Percentiles rank a stretch among this genome's conserved stretches.
phyloP scores from a whole-genome alignment of 208 protist species.

The Vickermania ingenoplastis region DNA sequence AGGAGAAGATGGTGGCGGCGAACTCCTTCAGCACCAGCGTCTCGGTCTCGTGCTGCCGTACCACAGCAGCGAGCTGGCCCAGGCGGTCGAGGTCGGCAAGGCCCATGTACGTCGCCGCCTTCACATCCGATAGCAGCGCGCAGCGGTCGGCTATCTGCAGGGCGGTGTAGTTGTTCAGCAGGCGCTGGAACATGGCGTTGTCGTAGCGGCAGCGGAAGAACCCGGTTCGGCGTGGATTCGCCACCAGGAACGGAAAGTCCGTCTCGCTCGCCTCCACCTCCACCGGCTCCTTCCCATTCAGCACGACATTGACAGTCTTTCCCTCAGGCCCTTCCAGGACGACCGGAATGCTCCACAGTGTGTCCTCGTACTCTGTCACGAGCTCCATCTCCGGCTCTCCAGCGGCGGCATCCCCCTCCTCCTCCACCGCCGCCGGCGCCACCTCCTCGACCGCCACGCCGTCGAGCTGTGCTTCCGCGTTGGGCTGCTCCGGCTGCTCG shows the following conservation, averaged over 20 bases:
- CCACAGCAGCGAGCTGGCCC: conserved; percentile 16
- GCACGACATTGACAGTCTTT: conserved; percentile 22
- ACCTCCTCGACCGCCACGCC: not conserved
- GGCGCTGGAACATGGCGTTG: conserved; percentile 34
- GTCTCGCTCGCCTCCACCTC: conserved; percentile 33
- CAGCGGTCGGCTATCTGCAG: conserved; percentile 38
- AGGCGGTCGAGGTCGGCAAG: conserved; percentile 49
- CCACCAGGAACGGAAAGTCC: conserved; percentile 36
- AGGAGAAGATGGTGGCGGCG: conserved; percentile 15
- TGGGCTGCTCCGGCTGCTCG: not conserved
- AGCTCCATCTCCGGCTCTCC: not conserved
- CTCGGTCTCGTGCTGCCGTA: conserved; percentile 38
- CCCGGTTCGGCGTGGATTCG: conserved; percentile 58
- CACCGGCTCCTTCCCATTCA: conserved; percentile 31
- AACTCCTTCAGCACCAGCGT: conserved; percentile 50
- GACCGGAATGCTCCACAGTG: conserved; percentile 60
- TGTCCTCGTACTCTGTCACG: conserved; percentile 6
- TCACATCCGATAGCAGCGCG: conserved; percentile 64
- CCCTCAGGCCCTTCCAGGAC: conserved; percentile 34
- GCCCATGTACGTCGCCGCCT: conserved; percentile 67
- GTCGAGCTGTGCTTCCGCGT: not conserved
- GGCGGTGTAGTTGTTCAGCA: conserved; percentile 30
- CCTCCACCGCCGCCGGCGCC: not conserved
- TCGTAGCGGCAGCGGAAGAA: conserved; percentile 87
- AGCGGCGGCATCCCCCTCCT: conserved; percentile 3